Evolutionary conservation across 2,329 filamentous ascomycete genomes (phyloP).

Genomic region (Colletotrichum lindemuthianum): DNA sequence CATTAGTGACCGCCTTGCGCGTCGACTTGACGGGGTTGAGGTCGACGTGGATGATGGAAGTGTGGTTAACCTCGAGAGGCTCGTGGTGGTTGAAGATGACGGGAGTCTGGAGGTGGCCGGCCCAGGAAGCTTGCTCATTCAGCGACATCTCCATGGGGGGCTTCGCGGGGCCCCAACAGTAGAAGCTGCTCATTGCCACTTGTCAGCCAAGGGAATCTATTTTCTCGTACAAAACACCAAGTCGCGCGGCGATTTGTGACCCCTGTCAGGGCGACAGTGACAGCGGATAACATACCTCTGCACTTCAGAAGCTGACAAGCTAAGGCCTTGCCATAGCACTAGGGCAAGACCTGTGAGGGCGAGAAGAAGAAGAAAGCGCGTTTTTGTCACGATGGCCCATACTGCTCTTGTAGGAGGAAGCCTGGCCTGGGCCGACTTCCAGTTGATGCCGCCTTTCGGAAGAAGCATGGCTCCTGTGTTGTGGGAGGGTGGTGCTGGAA

Average conservation of each 20-base stretch:
- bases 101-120: constrained; percentile 87
- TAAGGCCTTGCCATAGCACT: constrained; percentile 89
- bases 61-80: constrained; percentile 84
- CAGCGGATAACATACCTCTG: constrained; percentile 74
- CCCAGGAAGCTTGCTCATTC: constrained; percentile 92
- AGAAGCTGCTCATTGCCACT: constrained; percentile 72
- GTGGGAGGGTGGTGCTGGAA: constrained; percentile 48
- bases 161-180: constrained; percentile 95
- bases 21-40: constrained; percentile 88
- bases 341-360: constrained; percentile 76
- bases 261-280: too few relatives aligned
- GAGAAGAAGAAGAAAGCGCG: constrained; percentile 80
- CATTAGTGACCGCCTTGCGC: constrained; percentile 78
- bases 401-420: constrained; percentile 81
- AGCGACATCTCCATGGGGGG: constrained; percentile 95
- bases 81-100: constrained; percentile 97
- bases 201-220: constrained; percentile 15
- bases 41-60: constrained; percentile 81
- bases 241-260: constrained; percentile 1
- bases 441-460: constrained; percentile 88
- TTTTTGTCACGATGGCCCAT: constrained; percentile 76
- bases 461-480: constrained; percentile 74
- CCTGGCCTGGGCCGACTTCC: constrained; percentile 87
- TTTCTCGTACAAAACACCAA: not conserved
- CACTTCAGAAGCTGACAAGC: constrained; percentile 84